Base-by-base conservation (phyloP, 176 grass and related monocot species). In the Raddia guianensis region DNA sequence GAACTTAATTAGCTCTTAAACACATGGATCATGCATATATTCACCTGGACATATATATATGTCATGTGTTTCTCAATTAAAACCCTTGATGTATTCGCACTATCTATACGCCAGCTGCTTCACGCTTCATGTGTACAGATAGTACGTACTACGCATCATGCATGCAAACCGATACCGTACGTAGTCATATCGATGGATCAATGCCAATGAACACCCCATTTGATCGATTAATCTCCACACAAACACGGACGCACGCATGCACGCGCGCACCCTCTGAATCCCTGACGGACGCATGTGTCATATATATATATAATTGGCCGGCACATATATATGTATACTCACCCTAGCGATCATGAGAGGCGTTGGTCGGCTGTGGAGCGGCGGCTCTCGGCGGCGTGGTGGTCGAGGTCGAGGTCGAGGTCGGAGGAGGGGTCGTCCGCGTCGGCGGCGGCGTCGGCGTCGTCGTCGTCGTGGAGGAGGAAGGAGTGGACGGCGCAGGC, bases 401-500 rank as follows among this genome's bases (percentile, higher is more conserved):
- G 83, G 15, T 73, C 78, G 70, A 90, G 91, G 79, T 73, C 78
- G 70, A 90, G 91, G 79, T 94, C 91, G 80, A 91, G 57, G 75
- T 90, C 88, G 2, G 91, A 94, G 1, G 91, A 91, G 0, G 85
- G 88, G 40, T 88, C 86, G 19, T 27, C 27, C 0, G 27, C 27
- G 27, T 27, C 27, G 27, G 27, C 27, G 27, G 0, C 27, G 27
- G 27, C 27, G 27, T 0, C 27, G 27, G 27, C 75, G 72, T 86
- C 84, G 10, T 87, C 86, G 46, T 93, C 91, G 15, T 91, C 91
- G 73, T 85, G 77, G 55, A 71, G 79, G 47, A 87, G 89, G 82
- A 94, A 91, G 92, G 74, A 89, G 84, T 94, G 89, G 84, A 94
- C 87, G 57, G 87, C 89, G 74, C 87, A 94, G 32, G 89, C 84